phyloP scores from a whole-genome alignment of 352 stramenopile species.

The Globisporangium nagaii region DNA sequence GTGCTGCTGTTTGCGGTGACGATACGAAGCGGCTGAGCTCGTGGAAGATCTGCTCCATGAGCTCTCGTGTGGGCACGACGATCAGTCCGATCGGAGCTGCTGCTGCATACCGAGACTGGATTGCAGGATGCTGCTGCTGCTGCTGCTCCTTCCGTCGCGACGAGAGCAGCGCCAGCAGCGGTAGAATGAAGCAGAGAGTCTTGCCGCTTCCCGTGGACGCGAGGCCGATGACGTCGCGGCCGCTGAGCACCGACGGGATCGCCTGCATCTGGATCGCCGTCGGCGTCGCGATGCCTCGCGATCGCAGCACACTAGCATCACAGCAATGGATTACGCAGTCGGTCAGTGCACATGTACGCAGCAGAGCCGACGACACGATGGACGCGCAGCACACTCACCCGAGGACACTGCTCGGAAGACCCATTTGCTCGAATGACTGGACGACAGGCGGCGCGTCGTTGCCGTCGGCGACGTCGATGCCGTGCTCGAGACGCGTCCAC shows the following conservation, averaged over 20 bases:
- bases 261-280: constrained; percentile 96
- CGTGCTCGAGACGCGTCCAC: constrained; percentile 51
- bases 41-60: constrained; percentile 93
- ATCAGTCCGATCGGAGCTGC: constrained; percentile 67
- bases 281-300: constrained; percentile 69
- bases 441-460: constrained; percentile 23
- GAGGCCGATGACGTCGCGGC: constrained; percentile 91
- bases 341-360: no score
- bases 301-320: constrained; percentile 17
- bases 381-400: constrained; percentile 4
- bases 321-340: no score
- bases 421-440: constrained; percentile 31
- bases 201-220: constrained; percentile 96
- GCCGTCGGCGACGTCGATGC: constrained; percentile 25
- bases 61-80: constrained; percentile 94
- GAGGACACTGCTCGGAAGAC: constrained; percentile 19
- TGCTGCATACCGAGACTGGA: constrained; percentile 38
- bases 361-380: no score
- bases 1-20: background rate
- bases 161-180: constrained; percentile 58
- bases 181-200: constrained; percentile 95
- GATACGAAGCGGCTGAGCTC: constrained; percentile 38
- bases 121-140: constrained; percentile 33
- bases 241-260: constrained; percentile 74
- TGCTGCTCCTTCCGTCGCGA: constrained; percentile 3